Percentiles rank a stretch among this genome's conserved stretches.
These are phyloP conservation scores for Solanum arcanum DNA, from an alignment of 257 asterid species.

Conservation along the genomic window DNA sequence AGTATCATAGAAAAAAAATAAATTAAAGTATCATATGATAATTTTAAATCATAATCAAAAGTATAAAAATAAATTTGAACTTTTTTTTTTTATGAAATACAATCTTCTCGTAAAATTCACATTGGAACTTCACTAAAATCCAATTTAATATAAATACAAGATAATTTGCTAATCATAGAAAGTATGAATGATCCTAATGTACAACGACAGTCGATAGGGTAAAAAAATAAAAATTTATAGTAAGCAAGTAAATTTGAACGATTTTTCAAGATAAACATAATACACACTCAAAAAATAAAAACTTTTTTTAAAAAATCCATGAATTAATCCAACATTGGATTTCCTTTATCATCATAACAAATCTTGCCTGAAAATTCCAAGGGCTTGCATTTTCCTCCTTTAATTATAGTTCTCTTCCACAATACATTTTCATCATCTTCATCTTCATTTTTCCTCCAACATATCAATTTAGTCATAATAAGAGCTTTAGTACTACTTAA, in stretches of 20 bases:
- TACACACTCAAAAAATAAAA: background rate
- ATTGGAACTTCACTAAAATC: too few species aligned
- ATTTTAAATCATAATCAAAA: too few species aligned
- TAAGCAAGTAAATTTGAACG: background rate
- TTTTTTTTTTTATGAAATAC: too few species aligned
- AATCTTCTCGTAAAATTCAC: too few species aligned
- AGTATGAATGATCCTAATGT: background rate
- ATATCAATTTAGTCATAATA: constrained; percentile 32
- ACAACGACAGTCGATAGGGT: background rate
- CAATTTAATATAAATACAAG: background rate
- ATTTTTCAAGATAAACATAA: background rate
- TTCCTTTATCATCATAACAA: constrained; percentile 39
- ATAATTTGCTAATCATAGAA: background rate
- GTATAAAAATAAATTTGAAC: too few species aligned
- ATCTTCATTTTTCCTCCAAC: constrained; percentile 40
- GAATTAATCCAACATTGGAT: background rate
- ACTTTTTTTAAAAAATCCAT: too few species aligned
- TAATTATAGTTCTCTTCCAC: constrained; percentile 57
- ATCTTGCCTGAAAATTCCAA: constrained; percentile 53
- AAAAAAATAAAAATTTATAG: background rate
- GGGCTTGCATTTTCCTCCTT: constrained; percentile 47
- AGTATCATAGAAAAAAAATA: too few species aligned
- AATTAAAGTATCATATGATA: too few species aligned
- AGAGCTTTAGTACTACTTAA: constrained; percentile 44
- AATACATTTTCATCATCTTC: constrained; percentile 18